Evolutionary conservation across 2,329 filamentous ascomycete species (phyloP), one percentile per base, ranked within the genome.

Genomic region (Xylaria sp.): DNA sequence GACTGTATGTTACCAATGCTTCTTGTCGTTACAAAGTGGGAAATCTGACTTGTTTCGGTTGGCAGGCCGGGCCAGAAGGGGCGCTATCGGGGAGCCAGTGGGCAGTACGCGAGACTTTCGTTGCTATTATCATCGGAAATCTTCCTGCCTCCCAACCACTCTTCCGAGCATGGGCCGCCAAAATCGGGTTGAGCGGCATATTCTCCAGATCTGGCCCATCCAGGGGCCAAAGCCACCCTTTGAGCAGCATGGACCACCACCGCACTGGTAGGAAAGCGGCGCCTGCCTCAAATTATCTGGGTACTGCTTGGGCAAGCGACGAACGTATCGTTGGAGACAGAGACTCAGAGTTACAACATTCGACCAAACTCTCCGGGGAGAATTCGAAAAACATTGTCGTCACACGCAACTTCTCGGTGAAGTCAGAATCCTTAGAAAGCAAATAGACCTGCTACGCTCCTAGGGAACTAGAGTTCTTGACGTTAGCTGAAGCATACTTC

Each of bases 111-210:
- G 62, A 82, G 66, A 79, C 77, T 2, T 82, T 82, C 59, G 80
- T 82, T 54, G 77, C 81, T 41, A 76, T 80, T 20, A 65, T 81
- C 60, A 79, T 82, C 52, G 79, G 80, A 15, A 82, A 82, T 57
- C 67, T 75, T 33, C 74, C 74, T n/a, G 66, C 75, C 39, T 55
- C 74, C 6, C 72, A 76, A 48, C 75, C 75, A 6, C 48, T 73
- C 20, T 54, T 75, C 52, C 69, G 73, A 6, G 36, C 28, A 31
- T 63, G 59, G 33, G 71, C 71, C 20, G 46, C 52, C 31, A 72
- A 69, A 12, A 61, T 72, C 31, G 73, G 72, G 10, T 65, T 72
- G 12, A 70, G 66, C 62, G 65, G 43, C 1, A 43, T 74, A n/a
- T 72, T 73, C 61, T 71, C 64, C 48, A 62, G 61, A 23, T 64